Evolutionary conservation across 805 yeast species (phyloP).

Genomic region (Priceomyces haplophilus): DNA sequence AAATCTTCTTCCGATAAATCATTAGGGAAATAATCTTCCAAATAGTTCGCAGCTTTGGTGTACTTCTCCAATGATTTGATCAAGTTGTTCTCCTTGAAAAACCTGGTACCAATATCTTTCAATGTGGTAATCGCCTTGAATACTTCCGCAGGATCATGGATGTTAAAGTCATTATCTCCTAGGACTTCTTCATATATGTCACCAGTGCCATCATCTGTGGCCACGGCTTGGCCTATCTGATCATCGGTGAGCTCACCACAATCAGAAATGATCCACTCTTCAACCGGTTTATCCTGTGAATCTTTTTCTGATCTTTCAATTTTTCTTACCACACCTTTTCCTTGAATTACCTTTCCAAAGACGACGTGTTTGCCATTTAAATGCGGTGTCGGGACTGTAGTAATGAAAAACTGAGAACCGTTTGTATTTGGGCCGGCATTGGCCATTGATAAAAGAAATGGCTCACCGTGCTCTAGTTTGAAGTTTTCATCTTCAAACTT

Average conservation of each 20-base stretch:
- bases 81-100: slow-evolving; percentile 63
- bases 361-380: slow-evolving; percentile 95
- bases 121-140: slow-evolving; percentile 60
- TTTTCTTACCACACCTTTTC: slow-evolving; percentile 75
- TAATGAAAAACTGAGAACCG: slow-evolving; percentile 93
- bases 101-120: slow-evolving; percentile 75
- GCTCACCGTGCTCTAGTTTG: slow-evolving; percentile 68
- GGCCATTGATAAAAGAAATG: slow-evolving; percentile 93
- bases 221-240: slow-evolving; percentile 46
- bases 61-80: slow-evolving; percentile 64
- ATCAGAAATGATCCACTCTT: slow-evolving; percentile 67
- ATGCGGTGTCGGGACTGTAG: slow-evolving; percentile 92
- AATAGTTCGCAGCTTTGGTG: slow-evolving; percentile 64
- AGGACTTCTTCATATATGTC: slow-evolving; percentile 75
- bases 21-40: slow-evolving; percentile 72
- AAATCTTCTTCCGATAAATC: slow-evolving; percentile 56
- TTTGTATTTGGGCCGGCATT: slow-evolving; percentile 94
- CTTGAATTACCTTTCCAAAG: slow-evolving; percentile 81
- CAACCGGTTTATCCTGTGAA: slow-evolving; percentile 64
- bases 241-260: slow-evolving; percentile 76
- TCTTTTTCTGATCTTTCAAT: slow-evolving; percentile 72
- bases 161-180: slow-evolving; percentile 70
- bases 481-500: slow-evolving; percentile 90
- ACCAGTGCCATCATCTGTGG: slow-evolving; percentile 75
- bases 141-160: slow-evolving; percentile 60